Percentiles rank a stretch among this genome's conserved stretches.
Evolutionary conservation across 2,329 filamentous ascomycete genomes (phyloP).

Genomic region (Graphiopsis chlorocephala): DNA sequence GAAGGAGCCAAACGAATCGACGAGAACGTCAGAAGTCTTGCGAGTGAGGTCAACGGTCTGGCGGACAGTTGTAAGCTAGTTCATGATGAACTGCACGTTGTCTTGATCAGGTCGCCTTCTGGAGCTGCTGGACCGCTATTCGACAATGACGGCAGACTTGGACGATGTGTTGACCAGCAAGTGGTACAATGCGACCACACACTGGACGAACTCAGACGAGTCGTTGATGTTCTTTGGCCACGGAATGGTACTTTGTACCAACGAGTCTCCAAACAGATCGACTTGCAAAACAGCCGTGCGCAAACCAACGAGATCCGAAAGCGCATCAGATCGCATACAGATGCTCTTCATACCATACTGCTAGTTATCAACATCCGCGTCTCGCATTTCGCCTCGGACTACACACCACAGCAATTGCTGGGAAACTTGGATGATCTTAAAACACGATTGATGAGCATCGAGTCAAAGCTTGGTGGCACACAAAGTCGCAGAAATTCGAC

Average conservation of each 20-base stretch:
- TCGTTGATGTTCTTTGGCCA: not conserved
- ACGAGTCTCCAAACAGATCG: not conserved
- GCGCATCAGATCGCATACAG: not conserved
- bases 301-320: not conserved
- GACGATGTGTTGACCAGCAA: conserved; percentile 1
- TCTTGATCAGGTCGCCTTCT: not conserved
- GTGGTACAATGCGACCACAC: not conserved
- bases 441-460: not conserved
- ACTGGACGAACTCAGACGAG: not conserved
- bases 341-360: conserved; percentile 1
- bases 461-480: not conserved
- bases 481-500: not conserved
- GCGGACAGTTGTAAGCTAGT: not conserved
- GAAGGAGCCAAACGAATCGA: not conserved
- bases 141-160: not conserved
- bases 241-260: not conserved
- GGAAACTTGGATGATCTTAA: not conserved
- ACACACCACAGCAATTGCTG: not conserved
- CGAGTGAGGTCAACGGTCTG: not conserved
- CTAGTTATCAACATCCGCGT: conserved; percentile 1
- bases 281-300: not conserved
- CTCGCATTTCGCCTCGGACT: not conserved
- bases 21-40: not conserved
- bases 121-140: not conserved
- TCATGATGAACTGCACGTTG: not conserved